Base-by-base conservation (phyloP, 2,329 filamentous ascomycete species). In the Aspergillus vadensis region DNA sequence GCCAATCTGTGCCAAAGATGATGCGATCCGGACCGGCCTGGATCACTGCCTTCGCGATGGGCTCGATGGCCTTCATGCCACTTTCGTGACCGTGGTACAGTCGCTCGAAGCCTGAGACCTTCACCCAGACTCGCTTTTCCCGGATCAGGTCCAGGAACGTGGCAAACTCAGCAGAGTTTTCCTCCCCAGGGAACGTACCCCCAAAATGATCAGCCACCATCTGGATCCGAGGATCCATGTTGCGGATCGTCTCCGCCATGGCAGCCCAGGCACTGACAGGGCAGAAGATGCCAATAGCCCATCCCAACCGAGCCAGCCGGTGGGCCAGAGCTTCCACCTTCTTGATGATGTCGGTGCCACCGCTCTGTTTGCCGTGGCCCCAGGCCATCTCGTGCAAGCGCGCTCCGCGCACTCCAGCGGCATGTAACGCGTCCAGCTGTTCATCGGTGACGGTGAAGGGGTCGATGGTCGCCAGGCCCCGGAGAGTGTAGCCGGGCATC, bases 121-220 rank as follows among this genome's bases (percentile, higher is more conserved):
- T 50, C 23, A 50, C 47, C 47, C 47, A 50, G 15, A 50, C 27
- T 10, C 47, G 23, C n/a, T 50, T 50, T 14, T 50, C 47, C 23
- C 27, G 47, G 47, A 50, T 30, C 47, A 50, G 47, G 23, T 12
- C 47, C 47, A 50, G 47, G 27, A 50, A 50, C 25, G 47, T 50
- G 47, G 47, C 47, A 8, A 50, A 50, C 15, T 50, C 47, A 12
- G 47, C 15, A 9, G 27, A 50, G 15, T 17, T 2, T 9, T 50
- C 47, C 15, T 32, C 47, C 2, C 47, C 47, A n/a, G 47, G 47
- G 27, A 50, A 50, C 7, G 47, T 50, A 8, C 47, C 47, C 3
- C 47, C 47, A n/a, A 50, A 50, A 30, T 50, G 47, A 30, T 50
- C 47, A 6, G 47, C 47, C 47, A 50, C 47, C 47, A 50, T 50